Conservation (phyloP, 2,329 filamentous ascomycete genomes). For the Ophiostoma ulmi region DNA sequence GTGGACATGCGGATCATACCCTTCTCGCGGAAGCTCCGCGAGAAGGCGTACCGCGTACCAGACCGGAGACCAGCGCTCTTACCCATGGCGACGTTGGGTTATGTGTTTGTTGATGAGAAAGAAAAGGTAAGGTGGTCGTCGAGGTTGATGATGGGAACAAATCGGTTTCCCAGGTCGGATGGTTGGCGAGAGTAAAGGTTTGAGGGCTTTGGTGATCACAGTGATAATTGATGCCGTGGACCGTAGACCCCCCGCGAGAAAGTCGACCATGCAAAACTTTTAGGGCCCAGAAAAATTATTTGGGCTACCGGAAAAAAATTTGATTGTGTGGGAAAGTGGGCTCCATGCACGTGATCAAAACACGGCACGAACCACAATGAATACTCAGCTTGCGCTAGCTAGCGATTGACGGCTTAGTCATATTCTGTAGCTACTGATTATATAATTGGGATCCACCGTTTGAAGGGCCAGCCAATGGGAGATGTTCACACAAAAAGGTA, state of each 20-base stretch:
- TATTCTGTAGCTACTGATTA: background rate
- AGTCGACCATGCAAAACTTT: conserved; percentile 25
- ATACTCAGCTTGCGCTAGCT: background rate
- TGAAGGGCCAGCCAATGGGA: background rate
- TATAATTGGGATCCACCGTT: background rate
- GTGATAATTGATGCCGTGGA: conserved; percentile 12
- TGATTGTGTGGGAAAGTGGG: conserved; percentile 25
- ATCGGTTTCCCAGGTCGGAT: conserved; percentile 18
- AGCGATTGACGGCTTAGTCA: background rate
- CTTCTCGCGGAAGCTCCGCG: conserved; percentile 88
- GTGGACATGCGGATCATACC: conserved; percentile 90
- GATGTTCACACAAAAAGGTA: conserved; percentile 21
- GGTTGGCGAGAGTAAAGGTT: conserved; percentile 18
- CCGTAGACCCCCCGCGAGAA: conserved; percentile 22
- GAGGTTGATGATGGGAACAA: conserved; percentile 18
- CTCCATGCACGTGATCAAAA: conserved; percentile 21
- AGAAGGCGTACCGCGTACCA: conserved; percentile 91
- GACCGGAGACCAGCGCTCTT: conserved; percentile 81
- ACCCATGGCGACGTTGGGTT: conserved; percentile 58
- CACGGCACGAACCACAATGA: background rate
- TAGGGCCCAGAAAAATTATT: conserved; percentile 23
- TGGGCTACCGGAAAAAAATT: conserved; percentile 20
- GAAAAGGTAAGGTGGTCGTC: conserved; percentile 18
- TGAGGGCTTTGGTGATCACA: conserved; percentile 15
- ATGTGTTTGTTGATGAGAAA: conserved; percentile 16